Evolutionary conservation across 345 rosid genomes (phyloP).

Genomic region (Syzygium aqueum): DNA sequence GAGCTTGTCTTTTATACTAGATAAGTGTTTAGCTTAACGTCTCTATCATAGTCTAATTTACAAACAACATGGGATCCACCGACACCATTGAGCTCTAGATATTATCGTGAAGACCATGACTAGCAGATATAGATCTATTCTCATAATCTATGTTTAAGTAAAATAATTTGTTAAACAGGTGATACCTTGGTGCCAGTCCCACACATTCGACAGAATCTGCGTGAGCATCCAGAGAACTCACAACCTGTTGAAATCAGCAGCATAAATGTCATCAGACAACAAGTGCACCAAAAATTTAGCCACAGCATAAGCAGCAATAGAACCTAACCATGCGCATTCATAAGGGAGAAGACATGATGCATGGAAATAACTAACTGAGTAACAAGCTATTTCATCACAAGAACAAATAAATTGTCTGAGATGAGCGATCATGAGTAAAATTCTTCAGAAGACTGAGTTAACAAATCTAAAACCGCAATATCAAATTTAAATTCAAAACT

Average conservation of each 20-base stretch:
- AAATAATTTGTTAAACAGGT: background rate
- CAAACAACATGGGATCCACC: background rate
- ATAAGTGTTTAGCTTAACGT: background rate
- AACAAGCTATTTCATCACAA: background rate
- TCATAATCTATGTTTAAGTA: background rate
- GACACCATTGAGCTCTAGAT: background rate
- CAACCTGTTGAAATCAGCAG: conserved; percentile 45
- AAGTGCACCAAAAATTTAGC: background rate
- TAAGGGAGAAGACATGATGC: background rate
- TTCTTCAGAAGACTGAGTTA: background rate
- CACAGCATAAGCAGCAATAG: background rate
- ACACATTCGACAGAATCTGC: conserved; percentile 67
- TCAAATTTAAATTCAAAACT: background rate
- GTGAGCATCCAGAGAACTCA: conserved; percentile 54
- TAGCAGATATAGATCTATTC: background rate
- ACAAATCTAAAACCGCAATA: background rate
- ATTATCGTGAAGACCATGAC: background rate
- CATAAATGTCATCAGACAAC: background rate
- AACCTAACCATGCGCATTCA: background rate
- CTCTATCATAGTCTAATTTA: background rate
- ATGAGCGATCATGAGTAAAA: background rate
- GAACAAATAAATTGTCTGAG: background rate
- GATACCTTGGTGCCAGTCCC: conserved; percentile 59
- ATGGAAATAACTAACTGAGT: background rate
- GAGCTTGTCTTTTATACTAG: background rate